Conservation (phyloP, 768 basidiomycete genomes). For the Serendipita indica region DNA sequence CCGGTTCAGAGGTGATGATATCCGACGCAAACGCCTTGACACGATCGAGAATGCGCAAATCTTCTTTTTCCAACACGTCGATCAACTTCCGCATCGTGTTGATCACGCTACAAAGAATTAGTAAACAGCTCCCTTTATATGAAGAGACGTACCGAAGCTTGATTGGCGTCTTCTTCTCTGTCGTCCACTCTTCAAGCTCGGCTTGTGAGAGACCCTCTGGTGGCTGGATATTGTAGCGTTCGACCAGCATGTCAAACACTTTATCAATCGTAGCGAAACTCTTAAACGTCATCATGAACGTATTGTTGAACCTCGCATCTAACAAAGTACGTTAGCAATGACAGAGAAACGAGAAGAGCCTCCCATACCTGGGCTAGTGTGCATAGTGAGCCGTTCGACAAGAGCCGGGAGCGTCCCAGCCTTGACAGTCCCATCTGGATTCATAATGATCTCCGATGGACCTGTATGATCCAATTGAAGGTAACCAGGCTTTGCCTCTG, state of each 20-base stretch:
- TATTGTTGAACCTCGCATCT: slow-evolving; percentile 71
- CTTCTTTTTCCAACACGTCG: slow-evolving; percentile 73
- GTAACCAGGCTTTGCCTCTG: slow-evolving; percentile 57
- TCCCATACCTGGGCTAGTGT: slow-evolving; percentile 66
- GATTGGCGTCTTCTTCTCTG: slow-evolving; percentile 73
- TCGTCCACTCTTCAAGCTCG: slow-evolving; percentile 67
- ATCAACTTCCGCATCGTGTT: slow-evolving; percentile 88
- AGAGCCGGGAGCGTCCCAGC: slow-evolving; percentile 79
- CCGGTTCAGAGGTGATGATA: slow-evolving; percentile 44
- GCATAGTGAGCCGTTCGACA: slow-evolving; percentile 80
- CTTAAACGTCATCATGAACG: slow-evolving; percentile 93
- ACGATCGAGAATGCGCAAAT: slow-evolving; percentile 60
- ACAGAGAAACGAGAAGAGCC: background rate
- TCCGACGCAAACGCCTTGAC: slow-evolving; percentile 59
- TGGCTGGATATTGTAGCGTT: slow-evolving; percentile 63
- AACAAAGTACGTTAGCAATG: slow-evolving; percentile 11
- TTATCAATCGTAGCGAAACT: slow-evolving; percentile 79
- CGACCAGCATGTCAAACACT: slow-evolving; percentile 64
- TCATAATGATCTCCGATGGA: slow-evolving; percentile 68
- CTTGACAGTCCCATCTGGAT: slow-evolving; percentile 67
- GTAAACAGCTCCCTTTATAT: slow-evolving; percentile 6
- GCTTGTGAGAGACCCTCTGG: slow-evolving; percentile 46
- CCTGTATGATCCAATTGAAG: slow-evolving; percentile 58
- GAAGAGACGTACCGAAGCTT: slow-evolving; percentile 53
- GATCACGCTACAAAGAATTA: slow-evolving; percentile 42